Percentiles rank a stretch among this genome's conserved stretches.
Evolutionary conservation across 257 asterid species (phyloP).

Genomic region (Ilex asprella): DNA sequence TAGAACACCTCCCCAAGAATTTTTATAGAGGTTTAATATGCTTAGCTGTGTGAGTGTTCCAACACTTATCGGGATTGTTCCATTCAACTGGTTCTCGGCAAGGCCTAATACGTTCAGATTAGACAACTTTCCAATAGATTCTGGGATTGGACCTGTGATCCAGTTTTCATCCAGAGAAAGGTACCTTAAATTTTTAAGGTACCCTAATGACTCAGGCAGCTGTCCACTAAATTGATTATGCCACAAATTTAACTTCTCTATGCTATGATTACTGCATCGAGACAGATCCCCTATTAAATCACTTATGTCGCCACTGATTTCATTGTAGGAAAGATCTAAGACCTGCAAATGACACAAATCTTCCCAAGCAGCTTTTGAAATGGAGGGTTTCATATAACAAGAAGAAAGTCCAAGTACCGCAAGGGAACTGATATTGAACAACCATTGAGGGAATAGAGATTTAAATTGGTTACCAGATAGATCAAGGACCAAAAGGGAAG

Average conservation of each 20-base stretch:
- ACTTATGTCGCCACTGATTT: conserved; percentile 1
- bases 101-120: conserved; percentile 3
- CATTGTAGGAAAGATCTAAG: conserved; percentile 6
- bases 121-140: conserved; percentile 8
- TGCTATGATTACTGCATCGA: background rate
- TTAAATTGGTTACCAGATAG: conserved; percentile 12
- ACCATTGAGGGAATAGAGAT: conserved; percentile 16
- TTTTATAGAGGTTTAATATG: background rate
- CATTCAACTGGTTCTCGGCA: conserved; percentile 1
- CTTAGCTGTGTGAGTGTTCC: conserved; percentile 2
- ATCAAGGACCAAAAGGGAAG: conserved; percentile 20
- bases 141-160: conserved; percentile 11
- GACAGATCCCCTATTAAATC: conserved; percentile 4
- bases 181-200: conserved; percentile 1
- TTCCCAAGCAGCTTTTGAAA: conserved; percentile 13
- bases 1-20: conserved; percentile 13
- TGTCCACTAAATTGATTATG: conserved; percentile 6
- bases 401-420: conserved; percentile 15
- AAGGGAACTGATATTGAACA: conserved; percentile 17
- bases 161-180: conserved; percentile 1
- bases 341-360: conserved; percentile 11
- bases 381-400: conserved; percentile 16
- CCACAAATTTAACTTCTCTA: conserved; percentile 4
- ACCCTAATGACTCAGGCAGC: conserved; percentile 8
- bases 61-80: conserved; percentile 8